These are phyloP conservation scores for Ligustrum vulgare DNA, from an alignment of 257 asterid genomes.

Conservation along the genomic window DNA sequence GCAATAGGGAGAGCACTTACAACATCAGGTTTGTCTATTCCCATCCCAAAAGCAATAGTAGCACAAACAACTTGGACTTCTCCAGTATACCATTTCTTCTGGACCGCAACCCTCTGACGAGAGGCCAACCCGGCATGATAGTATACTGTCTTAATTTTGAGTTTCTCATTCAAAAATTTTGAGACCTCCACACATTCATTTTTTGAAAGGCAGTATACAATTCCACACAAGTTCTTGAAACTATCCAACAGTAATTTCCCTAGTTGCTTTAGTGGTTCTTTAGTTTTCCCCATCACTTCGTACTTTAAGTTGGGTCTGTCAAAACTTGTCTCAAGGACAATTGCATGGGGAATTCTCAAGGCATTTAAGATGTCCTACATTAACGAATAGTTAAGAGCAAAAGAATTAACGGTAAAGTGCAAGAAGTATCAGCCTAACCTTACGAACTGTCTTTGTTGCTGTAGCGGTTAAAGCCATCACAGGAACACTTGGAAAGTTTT, in stretches of 20 bases:
- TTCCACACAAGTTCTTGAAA: conserved; percentile 74
- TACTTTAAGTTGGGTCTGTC: conserved; percentile 94
- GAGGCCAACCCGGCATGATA: conserved; percentile 97
- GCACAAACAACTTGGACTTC: conserved; percentile 93
- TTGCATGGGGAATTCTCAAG: conserved; percentile 75
- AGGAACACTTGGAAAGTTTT: conserved; percentile 83
- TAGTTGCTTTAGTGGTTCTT: conserved; percentile 88
- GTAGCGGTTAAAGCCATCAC: conserved; percentile 99
- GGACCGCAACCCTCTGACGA: conserved; percentile 81
- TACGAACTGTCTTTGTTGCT: conserved; percentile 81
- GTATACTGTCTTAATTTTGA: conserved; percentile 72
- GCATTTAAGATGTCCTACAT: conserved; percentile 77
- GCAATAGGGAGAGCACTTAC: conserved; percentile 47
- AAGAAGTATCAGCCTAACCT: conserved; percentile 50
- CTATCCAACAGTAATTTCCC: conserved; percentile 65
- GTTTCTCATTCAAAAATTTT: conserved; percentile 67
- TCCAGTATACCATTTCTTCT: conserved; percentile 86
- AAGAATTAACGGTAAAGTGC: conserved; percentile 3
- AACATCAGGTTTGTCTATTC: conserved; percentile 98
- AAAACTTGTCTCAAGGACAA: conserved; percentile 85
- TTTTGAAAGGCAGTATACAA: conserved; percentile 94
- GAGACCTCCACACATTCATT: conserved; percentile 89
- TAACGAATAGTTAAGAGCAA: conserved; percentile 17
- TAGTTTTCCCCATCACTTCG: conserved; percentile 75
- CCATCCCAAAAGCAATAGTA: conserved; percentile 99